These are phyloP conservation scores for Fusarium euwallaceae DNA, from an alignment of 2,329 filamentous ascomycete genomes.

Conservation along the genomic window DNA sequence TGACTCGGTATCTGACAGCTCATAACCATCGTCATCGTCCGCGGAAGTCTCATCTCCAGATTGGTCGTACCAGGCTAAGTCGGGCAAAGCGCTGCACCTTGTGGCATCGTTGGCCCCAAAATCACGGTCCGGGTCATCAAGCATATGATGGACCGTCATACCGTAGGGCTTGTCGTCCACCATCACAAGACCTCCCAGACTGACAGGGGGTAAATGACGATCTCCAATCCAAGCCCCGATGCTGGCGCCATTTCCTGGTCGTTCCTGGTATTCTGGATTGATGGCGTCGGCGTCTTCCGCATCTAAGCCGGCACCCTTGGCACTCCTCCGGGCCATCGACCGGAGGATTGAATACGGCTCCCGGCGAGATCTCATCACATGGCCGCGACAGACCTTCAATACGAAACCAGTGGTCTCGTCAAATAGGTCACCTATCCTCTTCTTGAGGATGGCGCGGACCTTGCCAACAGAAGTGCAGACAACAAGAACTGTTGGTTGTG, in stretches of 20 bases:
- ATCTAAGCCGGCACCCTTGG: conserved; percentile 54
- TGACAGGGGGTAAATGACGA: conserved; percentile 89
- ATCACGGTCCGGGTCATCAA: conserved; percentile 76
- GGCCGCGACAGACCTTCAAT: conserved; percentile 79
- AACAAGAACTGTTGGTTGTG: conserved; percentile 80
- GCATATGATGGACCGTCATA: conserved; percentile 97
- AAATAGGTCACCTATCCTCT: conserved; percentile 74
- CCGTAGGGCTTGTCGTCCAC: conserved; percentile 89
- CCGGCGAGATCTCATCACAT: conserved; percentile 72
- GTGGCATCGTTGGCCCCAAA: conserved; percentile 47
- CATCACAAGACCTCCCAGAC: conserved; percentile 87
- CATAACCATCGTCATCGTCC: conserved; percentile 69
- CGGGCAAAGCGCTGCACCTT: conserved; percentile 57
- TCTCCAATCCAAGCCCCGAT: conserved; percentile 92
- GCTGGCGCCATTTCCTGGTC: conserved; percentile 87
- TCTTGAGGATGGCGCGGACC: conserved; percentile 78
- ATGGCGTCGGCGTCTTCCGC: conserved; percentile 58
- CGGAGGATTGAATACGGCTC: conserved; percentile 48
- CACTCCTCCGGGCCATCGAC: conserved; percentile 50
- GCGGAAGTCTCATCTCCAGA: conserved; percentile 58
- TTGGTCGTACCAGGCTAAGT: conserved; percentile 59
- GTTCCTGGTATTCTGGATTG: conserved; percentile 83
- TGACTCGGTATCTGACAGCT: conserved; percentile 73
- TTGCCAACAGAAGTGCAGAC: conserved; percentile 82
- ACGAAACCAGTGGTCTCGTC: conserved; percentile 73